These are phyloP conservation scores for Podosphaera xanthii DNA, from an alignment of 2,329 filamentous ascomycete genomes.

Conservation along the genomic window DNA sequence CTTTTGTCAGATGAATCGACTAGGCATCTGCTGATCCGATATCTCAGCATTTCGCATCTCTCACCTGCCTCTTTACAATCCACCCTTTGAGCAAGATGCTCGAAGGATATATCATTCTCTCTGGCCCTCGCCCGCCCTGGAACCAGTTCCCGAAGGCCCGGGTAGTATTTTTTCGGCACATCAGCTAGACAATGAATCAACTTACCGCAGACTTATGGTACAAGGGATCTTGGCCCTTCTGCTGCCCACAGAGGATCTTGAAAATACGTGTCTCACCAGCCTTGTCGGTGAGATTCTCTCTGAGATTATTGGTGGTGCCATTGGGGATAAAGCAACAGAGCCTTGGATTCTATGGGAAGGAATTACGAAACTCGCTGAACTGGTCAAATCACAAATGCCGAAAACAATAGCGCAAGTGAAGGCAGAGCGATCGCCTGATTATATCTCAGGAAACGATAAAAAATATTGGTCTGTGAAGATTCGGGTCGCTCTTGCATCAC, in stretches of 20 bases:
- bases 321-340: constrained; percentile 62
- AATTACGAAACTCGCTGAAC: constrained; percentile 45
- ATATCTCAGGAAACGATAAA: constrained; percentile 4
- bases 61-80: constrained; percentile 30
- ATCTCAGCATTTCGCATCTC: constrained; percentile 48
- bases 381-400: constrained; percentile 19
- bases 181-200: constrained; percentile 55
- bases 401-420: constrained; percentile 14
- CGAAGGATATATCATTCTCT: constrained; percentile 64
- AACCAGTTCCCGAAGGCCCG: constrained; percentile 41
- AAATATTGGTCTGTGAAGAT: constrained; percentile 1
- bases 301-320: constrained; percentile 62
- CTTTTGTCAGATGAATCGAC: constrained; percentile 5
- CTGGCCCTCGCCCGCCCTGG: constrained; percentile 58
- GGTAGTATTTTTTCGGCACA: constrained; percentile 20
- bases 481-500: too few species aligned
- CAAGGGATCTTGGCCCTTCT: constrained; percentile 62
- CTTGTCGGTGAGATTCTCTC: constrained; percentile 74
- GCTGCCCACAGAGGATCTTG: constrained; percentile 75
- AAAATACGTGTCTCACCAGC: constrained; percentile 65
- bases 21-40: constrained; percentile 1
- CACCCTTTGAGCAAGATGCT: constrained; percentile 36
- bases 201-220: constrained; percentile 74
- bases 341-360: constrained; percentile 77
- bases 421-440: constrained; percentile 12